Evolutionary conservation across 495 filamentous ascomycete genomes (phyloP), one percentile per base, ranked within the genome.

Genomic region (Pseudotulostoma volvatum): DNA sequence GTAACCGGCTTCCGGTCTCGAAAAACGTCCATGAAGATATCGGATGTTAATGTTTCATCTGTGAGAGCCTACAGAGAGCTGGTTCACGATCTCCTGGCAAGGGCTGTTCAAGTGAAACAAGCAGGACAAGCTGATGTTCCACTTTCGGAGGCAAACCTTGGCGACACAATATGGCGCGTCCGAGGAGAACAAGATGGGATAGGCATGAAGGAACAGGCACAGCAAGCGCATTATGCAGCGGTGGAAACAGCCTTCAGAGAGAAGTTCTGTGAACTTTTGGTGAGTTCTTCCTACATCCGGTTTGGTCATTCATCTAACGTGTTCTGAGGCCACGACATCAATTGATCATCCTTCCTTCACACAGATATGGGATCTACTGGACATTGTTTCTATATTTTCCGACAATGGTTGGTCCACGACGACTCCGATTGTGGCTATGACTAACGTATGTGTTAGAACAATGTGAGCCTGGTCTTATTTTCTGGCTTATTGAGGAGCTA

Each of bases 401-500:
- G 87, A 99, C 49, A 62, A 70, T 46, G 75, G 76, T 79, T 53
- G 39, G 64, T 55, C 21, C 19, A 38, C 37, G 37, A 14, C n/a
- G n/a, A n/a, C n/a, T n/a, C n/a, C n/a, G n/a, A n/a, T n/a, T n/a
- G n/a, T n/a, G n/a, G n/a, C n/a, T n/a, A n/a, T n/a, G n/a, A n/a
- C n/a, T n/a, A n/a, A n/a, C n/a, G n/a, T n/a, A n/a, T n/a, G n/a
- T n/a, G 45, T 5, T 42, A 75, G 84, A 84, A 53, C 75, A 81
- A 63, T 92, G 83, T 52, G 84, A 93, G 44, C 72, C 82, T 1
- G 83, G 77, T 18, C 65, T 96, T 25, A 70, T 88, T 7, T 82
- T 92, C 46, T 86, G 79, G 73, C 70, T 96, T 9, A 77, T 95
- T 13, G 90, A 99, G 53, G 90, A 99, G 53, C 71, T 96, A 0